Conservation (phyloP, 78 protist genomes). For the Protostelium mycophagum region DNA sequence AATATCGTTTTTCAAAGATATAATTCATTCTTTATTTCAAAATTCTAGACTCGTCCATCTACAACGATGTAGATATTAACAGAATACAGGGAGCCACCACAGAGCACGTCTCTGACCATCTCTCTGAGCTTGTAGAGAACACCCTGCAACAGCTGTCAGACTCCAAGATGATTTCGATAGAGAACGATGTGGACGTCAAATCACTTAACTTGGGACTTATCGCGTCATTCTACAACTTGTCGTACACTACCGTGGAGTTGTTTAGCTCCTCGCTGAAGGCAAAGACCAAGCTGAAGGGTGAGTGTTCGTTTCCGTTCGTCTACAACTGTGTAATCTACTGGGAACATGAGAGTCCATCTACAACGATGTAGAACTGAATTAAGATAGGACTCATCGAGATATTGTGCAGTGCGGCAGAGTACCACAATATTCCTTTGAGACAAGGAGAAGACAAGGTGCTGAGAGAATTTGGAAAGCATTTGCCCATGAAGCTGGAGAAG, state of each 20-base stretch:
- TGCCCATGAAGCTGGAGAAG: constrained; percentile 56
- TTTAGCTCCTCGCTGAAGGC: constrained; percentile 69
- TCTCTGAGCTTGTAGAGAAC: constrained; percentile 70
- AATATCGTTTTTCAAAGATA: background rate
- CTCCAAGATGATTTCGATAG: constrained; percentile 20
- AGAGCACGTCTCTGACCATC: constrained; percentile 15
- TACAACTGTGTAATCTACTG: background rate
- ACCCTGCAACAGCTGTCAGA: constrained; percentile 48
- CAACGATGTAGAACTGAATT: constrained; percentile 9
- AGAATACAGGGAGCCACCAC: background rate
- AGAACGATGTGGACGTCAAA: constrained; percentile 28
- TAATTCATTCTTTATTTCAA: background rate
- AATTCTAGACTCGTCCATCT: background rate
- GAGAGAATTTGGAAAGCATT: constrained; percentile 48
- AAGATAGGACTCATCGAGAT: constrained; percentile 45
- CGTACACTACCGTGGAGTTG: constrained; percentile 68
- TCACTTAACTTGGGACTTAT: constrained; percentile 81
- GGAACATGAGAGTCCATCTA: background rate
- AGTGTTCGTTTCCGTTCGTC: background rate
- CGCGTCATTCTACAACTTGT: constrained; percentile 95
- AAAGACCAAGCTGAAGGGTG: constrained; percentile 71
- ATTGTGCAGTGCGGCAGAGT: constrained; percentile 74
- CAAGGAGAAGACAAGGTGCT: constrained; percentile 97
- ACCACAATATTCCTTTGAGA: constrained; percentile 91
- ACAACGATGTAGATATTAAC: constrained; percentile 1